Evolutionary conservation across 345 rosid genomes (phyloP).

Genomic region (Firmiana major): DNA sequence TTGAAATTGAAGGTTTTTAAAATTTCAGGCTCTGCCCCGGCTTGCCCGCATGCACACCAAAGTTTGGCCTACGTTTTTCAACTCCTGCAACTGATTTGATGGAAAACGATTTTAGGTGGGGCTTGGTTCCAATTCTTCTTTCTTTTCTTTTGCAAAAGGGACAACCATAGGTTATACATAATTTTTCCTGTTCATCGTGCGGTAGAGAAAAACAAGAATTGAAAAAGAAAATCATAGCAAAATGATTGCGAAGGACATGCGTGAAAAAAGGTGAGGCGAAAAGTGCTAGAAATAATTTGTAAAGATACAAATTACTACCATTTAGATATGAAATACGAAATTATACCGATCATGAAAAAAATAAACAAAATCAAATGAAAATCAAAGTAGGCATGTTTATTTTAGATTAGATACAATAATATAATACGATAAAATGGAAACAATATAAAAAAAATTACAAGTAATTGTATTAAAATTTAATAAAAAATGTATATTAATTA

Average conservation of each 20-base stretch:
- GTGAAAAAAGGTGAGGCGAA: background rate
- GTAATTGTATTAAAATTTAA: background rate
- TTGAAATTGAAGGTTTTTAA: background rate
- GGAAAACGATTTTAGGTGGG: background rate
- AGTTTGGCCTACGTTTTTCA: background rate
- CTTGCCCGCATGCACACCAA: background rate
- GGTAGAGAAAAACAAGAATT: background rate
- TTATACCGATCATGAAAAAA: too few species aligned
- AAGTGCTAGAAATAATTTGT: background rate
- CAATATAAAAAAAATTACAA: background rate
- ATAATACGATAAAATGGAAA: background rate
- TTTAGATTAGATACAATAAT: background rate
- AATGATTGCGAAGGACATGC: constrained; percentile 9
- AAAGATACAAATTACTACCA: background rate
- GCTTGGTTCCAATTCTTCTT: background rate
- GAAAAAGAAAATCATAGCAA: background rate
- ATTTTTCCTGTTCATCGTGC: background rate
- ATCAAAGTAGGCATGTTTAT: too few species aligned
- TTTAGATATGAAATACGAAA: background rate
- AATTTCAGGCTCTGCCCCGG: background rate
- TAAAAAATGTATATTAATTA: too few species aligned
- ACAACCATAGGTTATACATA: too few species aligned
- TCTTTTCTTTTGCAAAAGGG: background rate
- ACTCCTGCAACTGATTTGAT: background rate
- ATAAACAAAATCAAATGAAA: too few species aligned